Conservation (phyloP, 2,329 filamentous ascomycete genomes). For the Verticillium klebahnii region DNA sequence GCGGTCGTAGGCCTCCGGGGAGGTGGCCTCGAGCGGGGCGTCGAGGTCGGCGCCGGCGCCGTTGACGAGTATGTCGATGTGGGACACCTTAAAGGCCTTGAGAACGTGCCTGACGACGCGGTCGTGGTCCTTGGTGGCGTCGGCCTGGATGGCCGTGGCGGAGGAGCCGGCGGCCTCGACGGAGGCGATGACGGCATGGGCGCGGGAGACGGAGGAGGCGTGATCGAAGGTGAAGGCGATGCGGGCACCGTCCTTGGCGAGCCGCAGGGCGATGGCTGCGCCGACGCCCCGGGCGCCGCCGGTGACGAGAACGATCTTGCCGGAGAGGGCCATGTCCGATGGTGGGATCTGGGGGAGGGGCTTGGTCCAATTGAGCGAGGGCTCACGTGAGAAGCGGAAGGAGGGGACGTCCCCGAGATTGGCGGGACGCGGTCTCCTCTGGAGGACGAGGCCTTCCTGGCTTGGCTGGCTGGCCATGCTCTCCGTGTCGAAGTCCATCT, state of each 20-base stretch:
- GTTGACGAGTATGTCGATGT: constrained; percentile 15
- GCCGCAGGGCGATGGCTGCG: constrained; percentile 51
- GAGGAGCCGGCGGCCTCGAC: constrained; percentile 17
- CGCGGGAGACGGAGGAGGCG: constrained; percentile 13
- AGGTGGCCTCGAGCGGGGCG: constrained; percentile 12
- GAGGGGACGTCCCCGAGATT: not conserved
- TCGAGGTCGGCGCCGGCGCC: constrained; percentile 13
- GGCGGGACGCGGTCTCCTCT: not conserved
- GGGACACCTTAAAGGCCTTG: constrained; percentile 14
- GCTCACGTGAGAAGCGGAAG: not conserved
- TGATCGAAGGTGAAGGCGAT: constrained; percentile 14
- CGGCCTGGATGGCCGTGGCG: constrained; percentile 15
- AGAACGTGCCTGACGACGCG: constrained; percentile 13
- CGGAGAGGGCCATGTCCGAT: constrained; percentile 11
- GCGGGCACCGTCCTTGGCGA: constrained; percentile 51
- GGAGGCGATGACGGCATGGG: constrained; percentile 14
- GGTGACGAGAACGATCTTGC: constrained; percentile 14
- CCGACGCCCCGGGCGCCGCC: constrained; percentile 52
- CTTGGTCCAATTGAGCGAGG: constrained; percentile 13
- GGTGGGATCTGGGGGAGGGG: constrained; percentile 13
- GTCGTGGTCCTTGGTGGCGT: constrained; percentile 14
- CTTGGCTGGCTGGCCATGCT: not conserved
- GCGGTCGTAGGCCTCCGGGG: constrained; percentile 13
- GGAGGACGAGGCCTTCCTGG: not conserved
- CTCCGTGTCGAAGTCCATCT: not conserved